These are phyloP conservation scores for Colletotrichum limetticola DNA, from an alignment of 2,329 filamentous ascomycete genomes.

Conservation along the genomic window DNA sequence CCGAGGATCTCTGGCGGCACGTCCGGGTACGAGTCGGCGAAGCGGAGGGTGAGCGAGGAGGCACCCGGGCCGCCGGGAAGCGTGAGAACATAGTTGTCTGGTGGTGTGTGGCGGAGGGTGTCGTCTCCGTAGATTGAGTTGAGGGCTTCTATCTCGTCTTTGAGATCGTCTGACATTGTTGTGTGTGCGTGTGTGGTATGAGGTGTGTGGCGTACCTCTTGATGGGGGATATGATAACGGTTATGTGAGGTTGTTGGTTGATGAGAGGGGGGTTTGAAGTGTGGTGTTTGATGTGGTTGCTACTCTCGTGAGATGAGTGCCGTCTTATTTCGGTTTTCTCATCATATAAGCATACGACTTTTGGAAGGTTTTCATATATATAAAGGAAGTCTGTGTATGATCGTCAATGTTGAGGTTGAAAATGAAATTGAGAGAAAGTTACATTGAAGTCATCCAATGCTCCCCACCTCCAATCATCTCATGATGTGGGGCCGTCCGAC, in stretches of 20 bases:
- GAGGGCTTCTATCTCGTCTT: conserved; percentile 82
- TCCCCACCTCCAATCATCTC: background rate
- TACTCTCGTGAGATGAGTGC: background rate
- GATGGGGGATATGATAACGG: background rate
- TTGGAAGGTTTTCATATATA: background rate
- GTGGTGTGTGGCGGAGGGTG: conserved; percentile 61
- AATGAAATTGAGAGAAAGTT: background rate
- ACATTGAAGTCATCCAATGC: background rate
- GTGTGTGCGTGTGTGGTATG: background rate
- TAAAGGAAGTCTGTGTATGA: background rate
- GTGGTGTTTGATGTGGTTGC: background rate
- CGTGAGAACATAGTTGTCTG: conserved; percentile 67
- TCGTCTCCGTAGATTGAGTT: conserved; percentile 84
- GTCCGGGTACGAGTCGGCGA: conserved; percentile 80
- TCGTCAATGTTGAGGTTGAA: background rate
- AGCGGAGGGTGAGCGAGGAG: conserved; percentile 71
- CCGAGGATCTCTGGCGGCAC: conserved; percentile 78
- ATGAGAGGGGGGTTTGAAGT: background rate
- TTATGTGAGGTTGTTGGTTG: background rate
- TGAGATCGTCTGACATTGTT: conserved; percentile 37
- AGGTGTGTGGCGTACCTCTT: background rate
- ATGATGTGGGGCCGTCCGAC: background rate
- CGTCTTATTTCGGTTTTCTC: background rate
- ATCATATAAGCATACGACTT: background rate
- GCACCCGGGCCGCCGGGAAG: conserved; percentile 69